These are phyloP conservation scores for Dendrothele bispora DNA, from an alignment of 768 basidiomycete species.

Conservation along the genomic window DNA sequence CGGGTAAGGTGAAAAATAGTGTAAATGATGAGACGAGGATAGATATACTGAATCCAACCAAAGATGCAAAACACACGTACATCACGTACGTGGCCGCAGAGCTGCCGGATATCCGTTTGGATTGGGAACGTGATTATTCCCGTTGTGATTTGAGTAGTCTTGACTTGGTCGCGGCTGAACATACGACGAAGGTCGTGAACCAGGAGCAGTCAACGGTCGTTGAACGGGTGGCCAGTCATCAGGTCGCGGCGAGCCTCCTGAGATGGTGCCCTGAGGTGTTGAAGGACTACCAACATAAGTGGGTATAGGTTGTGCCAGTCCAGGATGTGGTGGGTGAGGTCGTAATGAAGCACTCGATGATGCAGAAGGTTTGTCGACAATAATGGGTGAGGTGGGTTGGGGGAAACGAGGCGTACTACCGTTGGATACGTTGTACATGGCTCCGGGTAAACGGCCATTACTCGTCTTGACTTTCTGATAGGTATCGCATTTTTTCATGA, in stretches of 20 bases:
- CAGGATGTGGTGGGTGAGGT: constrained; percentile 40
- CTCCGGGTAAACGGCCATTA: constrained; percentile 51
- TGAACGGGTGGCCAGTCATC: constrained; percentile 45
- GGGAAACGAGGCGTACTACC: constrained; percentile 39
- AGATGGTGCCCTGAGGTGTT: constrained; percentile 49
- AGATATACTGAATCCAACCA: neutral
- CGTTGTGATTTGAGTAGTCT: constrained; percentile 29
- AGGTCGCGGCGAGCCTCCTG: constrained; percentile 31
- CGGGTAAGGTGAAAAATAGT: neutral
- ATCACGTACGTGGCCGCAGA: constrained; percentile 53
- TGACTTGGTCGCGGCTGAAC: constrained; percentile 43
- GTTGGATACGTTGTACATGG: constrained; percentile 33
- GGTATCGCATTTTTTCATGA: constrained; percentile 93
- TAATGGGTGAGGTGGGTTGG: constrained; percentile 34
- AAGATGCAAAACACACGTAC: neutral
- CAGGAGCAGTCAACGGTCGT: constrained; percentile 36
- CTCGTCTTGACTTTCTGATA: constrained; percentile 73
- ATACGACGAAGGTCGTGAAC: constrained; percentile 54
- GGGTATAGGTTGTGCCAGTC: constrained; percentile 41
- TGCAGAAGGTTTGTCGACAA: constrained; percentile 47
- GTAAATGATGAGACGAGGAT: neutral
- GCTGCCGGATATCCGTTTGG: constrained; percentile 51
- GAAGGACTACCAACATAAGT: constrained; percentile 40
- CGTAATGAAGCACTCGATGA: constrained; percentile 38
- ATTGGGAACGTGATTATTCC: constrained; percentile 31